A percentile compares a stretch with the other conserved stretches of the same genome.
Evolutionary conservation across 164 flowering plant genomes (phyloP).

Genomic region (Magnolia officinalis): DNA sequence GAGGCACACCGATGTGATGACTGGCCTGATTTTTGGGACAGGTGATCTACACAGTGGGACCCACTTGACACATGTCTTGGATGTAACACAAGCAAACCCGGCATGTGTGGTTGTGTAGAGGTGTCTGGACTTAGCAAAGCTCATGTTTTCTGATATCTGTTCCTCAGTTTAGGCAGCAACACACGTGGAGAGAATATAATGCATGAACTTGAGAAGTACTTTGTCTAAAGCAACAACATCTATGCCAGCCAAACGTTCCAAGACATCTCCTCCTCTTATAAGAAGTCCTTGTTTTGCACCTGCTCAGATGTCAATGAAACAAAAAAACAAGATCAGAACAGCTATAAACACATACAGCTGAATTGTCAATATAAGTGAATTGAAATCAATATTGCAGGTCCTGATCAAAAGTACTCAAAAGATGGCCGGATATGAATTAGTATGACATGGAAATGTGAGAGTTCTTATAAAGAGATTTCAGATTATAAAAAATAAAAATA

Average conservation of each 20-base stretch:
- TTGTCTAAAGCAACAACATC: constrained; percentile 79
- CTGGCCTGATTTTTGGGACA: background rate
- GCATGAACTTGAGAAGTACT: constrained; percentile 32
- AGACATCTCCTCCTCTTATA: constrained; percentile 92
- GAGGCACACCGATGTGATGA: background rate
- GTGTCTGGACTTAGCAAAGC: background rate
- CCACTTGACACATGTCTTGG: background rate
- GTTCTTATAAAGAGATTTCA: background rate
- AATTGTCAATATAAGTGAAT: background rate
- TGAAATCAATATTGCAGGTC: background rate
- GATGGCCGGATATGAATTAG: background rate
- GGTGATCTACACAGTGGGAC: background rate
- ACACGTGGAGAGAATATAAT: background rate
- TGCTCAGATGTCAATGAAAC: constrained; percentile 25
- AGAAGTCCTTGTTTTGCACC: constrained; percentile 96
- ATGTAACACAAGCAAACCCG: background rate
- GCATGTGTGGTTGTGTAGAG: background rate
- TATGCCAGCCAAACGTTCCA: constrained; percentile 81
- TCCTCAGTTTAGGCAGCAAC: background rate
- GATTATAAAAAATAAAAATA: too few relatives aligned
- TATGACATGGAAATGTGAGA: background rate
- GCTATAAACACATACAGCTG: background rate
- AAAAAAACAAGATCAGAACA: constrained; percentile 6
- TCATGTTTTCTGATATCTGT: background rate
- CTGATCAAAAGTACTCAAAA: background rate